Percentiles rank a stretch among this genome's conserved stretches.
These are phyloP conservation scores for Hyphopichia khmerensis DNA, from an alignment of 1,139 yeast species.

Conservation along the genomic window DNA sequence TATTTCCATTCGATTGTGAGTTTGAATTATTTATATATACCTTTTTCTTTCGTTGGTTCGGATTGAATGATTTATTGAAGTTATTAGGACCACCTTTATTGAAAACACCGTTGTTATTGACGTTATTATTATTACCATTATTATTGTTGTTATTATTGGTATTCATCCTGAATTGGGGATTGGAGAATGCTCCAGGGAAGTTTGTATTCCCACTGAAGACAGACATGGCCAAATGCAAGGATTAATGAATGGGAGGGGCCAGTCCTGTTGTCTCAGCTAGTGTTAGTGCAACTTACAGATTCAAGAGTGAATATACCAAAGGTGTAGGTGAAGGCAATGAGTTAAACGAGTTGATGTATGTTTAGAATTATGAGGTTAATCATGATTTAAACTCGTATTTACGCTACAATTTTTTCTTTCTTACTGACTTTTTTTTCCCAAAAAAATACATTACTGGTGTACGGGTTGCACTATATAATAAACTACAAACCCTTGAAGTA, in stretches of 20 bases:
- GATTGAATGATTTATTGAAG: background rate
- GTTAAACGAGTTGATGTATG: background rate
- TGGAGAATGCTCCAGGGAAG: slow-evolving; percentile 4
- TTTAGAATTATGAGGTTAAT: background rate
- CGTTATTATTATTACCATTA: background rate
- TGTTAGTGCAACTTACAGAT: background rate
- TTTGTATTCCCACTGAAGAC: slow-evolving; percentile 21
- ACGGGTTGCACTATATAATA: slow-evolving; percentile 26
- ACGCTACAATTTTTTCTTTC: background rate
- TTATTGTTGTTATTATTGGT: slow-evolving; percentile 1
- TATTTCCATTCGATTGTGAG: background rate
- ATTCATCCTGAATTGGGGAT: slow-evolving; percentile 7
- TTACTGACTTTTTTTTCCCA: background rate
- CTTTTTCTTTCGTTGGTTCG: background rate
- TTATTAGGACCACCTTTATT: background rate
- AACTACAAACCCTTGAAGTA: slow-evolving; percentile 45
- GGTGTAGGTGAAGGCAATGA: background rate
- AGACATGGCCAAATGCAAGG: slow-evolving; percentile 15
- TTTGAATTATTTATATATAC: background rate
- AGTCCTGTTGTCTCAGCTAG: background rate
- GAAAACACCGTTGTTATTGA: background rate
- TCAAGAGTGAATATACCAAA: too few relatives aligned
- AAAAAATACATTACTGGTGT: background rate
- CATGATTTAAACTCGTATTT: background rate
- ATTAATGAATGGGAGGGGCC: background rate